Base-by-base conservation (phyloP, 306 rosid genomes). In the Vigna hirtella region DNA sequence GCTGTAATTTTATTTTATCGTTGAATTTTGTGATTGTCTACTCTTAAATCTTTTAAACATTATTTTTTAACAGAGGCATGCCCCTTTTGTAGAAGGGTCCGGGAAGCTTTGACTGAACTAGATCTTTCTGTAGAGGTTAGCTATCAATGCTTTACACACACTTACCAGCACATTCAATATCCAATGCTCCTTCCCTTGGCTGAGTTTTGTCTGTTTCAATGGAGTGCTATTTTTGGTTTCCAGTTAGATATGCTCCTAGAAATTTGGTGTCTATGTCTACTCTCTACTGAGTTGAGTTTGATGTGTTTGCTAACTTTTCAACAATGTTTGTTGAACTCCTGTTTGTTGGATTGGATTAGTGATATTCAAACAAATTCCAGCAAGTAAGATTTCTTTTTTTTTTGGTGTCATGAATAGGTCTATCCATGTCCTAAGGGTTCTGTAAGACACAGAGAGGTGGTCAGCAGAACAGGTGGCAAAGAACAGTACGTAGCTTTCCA, bases 401-500 rank as follows among this genome's bases (percentile, higher is more conserved):
- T 61, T 28, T 59, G 82, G 73, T 48, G 17, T 72, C 70, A 79
- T 85, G 42, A 73, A 73, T 86, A 89, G 98, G 96, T 94, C 73
- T 94, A 85, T 85, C 98, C 98, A 80, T 94, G 98, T 86, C 98
- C 98, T 42, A 94, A 91, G 80, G 98, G 97, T 74, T 94, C 98
- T 32, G 53, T 84, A 74, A 88, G 94, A 78, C 94, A 94, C 76
- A 88, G 97, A 82, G 93, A 94, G 49, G 83, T 87, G 79, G 98
- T 94, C 71, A 87, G 87, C 76, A 82, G 70, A 82, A 73, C 64
- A 17, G 96, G 98, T 70, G 98, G 98, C 82, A 90, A 90, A 84
- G 94, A 94, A 85, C 96, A 81, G 98, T 94, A 90, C 26, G 98
- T 74, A 79, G 68, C 77, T 87, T 83, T 76, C 66, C 82, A 64